Conservation (phyloP, 768 basidiomycete genomes). For the Lentinula edodes region DNA sequence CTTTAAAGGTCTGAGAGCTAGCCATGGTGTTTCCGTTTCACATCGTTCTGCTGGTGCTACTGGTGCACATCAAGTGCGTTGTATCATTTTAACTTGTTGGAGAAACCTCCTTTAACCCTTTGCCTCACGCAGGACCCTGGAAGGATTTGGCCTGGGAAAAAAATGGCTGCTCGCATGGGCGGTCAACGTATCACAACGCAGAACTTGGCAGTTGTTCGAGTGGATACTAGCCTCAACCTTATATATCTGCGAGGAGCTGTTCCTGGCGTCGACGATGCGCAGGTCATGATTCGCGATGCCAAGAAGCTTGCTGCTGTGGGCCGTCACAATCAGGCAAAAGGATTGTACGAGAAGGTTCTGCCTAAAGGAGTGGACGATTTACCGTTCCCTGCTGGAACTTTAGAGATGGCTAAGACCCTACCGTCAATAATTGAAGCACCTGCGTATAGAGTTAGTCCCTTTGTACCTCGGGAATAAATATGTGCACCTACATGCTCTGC, state of each 20-base stretch:
- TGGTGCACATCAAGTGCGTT: slow-evolving; percentile 85
- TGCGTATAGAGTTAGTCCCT: slow-evolving; percentile 71
- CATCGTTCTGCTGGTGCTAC: slow-evolving; percentile 93
- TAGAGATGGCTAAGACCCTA: slow-evolving; percentile 61
- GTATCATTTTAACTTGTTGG: neutral
- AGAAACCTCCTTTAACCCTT: neutral
- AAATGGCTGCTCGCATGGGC: slow-evolving; percentile 96
- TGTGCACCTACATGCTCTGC: no score
- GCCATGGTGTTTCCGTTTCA: slow-evolving; percentile 93
- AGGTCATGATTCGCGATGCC: slow-evolving; percentile 81
- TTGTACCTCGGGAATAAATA: slow-evolving; percentile 62
- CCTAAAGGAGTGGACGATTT: slow-evolving; percentile 80
- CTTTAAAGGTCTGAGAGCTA: slow-evolving; percentile 85
- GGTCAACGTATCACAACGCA: slow-evolving; percentile 76
- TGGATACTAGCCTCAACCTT: slow-evolving; percentile 83
- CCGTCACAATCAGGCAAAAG: slow-evolving; percentile 61
- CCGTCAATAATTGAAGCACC: slow-evolving; percentile 68
- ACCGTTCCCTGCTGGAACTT: slow-evolving; percentile 90
- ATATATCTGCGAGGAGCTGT: slow-evolving; percentile 90
- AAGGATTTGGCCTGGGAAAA: slow-evolving; percentile 93
- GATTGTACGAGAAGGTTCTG: slow-evolving; percentile 69
- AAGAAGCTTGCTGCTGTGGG: slow-evolving; percentile 68
- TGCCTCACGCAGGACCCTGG: slow-evolving; percentile 73
- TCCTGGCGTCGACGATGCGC: slow-evolving; percentile 85
- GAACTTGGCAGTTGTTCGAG: slow-evolving; percentile 83